Conservation (phyloP, 75 land plant species). For the Cunninghamia lanceolata region DNA sequence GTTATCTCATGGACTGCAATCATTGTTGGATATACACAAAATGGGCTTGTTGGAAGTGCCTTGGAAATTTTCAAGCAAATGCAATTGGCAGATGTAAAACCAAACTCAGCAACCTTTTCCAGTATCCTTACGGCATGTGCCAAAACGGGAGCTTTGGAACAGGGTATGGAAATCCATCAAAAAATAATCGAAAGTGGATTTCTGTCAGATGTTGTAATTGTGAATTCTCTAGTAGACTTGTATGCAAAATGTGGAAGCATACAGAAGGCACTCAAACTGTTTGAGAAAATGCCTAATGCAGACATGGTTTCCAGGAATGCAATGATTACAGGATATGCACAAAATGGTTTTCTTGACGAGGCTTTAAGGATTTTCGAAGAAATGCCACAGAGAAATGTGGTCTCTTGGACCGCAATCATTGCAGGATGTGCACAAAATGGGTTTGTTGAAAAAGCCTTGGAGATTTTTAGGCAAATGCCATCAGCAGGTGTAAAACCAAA, state of each 20-base stretch:
- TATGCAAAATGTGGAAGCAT: constrained; percentile 22
- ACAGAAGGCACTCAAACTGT: constrained; percentile 6
- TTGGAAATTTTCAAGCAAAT: constrained; percentile 13
- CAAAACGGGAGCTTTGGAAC: constrained; percentile 8
- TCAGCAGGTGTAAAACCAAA: constrained; percentile 12
- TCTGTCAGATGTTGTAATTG: neutral
- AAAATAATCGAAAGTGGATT: neutral
- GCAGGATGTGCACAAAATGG: constrained; percentile 24
- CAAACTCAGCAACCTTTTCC: constrained; percentile 6
- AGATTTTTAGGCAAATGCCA: constrained; percentile 13
- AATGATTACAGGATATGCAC: constrained; percentile 24
- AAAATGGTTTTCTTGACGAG: constrained; percentile 4
- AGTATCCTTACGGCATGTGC: constrained; percentile 17
- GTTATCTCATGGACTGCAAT: constrained; percentile 19
- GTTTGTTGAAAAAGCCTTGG: constrained; percentile 12
- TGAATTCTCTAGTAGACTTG: constrained; percentile 17
- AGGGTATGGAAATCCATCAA: constrained; percentile 15
- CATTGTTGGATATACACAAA: constrained; percentile 19
- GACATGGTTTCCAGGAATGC: constrained; percentile 21
- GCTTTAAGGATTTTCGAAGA: constrained; percentile 14
- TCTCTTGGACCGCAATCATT: constrained; percentile 23
- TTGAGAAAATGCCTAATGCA: neutral
- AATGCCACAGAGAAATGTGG: constrained; percentile 21
- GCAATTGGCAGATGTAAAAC: constrained; percentile 13
- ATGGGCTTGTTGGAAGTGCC: constrained; percentile 8